Evolutionary conservation across 2,329 filamentous ascomycete genomes (phyloP).

Genomic region (Bisporella sp.): DNA sequence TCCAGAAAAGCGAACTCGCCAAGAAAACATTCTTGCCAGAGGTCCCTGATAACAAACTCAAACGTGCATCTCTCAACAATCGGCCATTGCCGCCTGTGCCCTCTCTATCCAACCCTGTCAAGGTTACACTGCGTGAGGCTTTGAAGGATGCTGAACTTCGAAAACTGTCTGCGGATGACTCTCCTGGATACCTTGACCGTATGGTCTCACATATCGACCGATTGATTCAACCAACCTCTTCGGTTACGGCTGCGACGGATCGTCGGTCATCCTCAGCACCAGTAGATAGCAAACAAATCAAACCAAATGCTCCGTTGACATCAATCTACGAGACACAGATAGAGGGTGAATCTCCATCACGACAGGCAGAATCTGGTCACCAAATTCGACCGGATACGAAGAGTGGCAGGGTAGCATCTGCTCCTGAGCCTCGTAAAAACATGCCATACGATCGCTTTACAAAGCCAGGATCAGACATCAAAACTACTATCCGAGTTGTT

Average conservation of each 20-base stretch:
- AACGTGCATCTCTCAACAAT: conserved; percentile 13
- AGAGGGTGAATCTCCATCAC: conserved; percentile 16
- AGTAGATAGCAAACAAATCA: conserved; percentile 11
- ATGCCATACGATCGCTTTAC: conserved; percentile 11
- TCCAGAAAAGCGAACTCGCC: not conserved
- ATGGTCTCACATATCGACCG: conserved; percentile 54
- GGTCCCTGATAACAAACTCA: conserved; percentile 1
- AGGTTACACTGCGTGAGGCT: conserved; percentile 23
- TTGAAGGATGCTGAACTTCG: conserved; percentile 23
- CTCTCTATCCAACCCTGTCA: conserved; percentile 22
- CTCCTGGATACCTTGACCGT: conserved; percentile 45
- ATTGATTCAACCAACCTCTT: conserved; percentile 38
- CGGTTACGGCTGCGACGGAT: conserved; percentile 15
- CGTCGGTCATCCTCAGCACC: conserved; percentile 41
- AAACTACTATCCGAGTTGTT: conserved; percentile 24
- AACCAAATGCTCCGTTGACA: conserved; percentile 13
- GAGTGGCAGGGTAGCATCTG: conserved; percentile 22
- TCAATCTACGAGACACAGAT: conserved; percentile 22
- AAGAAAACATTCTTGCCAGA: not conserved
- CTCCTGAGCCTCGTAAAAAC: conserved; percentile 20
- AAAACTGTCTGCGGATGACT: conserved; percentile 24
- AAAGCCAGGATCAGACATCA: conserved; percentile 6
- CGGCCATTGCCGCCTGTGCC: conserved; percentile 26
- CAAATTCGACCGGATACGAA: conserved; percentile 11
- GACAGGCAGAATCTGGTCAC: conserved; percentile 6